These are phyloP conservation scores for Rubus parviflorus DNA, from an alignment of 306 rosid genomes.

Conservation along the genomic window DNA sequence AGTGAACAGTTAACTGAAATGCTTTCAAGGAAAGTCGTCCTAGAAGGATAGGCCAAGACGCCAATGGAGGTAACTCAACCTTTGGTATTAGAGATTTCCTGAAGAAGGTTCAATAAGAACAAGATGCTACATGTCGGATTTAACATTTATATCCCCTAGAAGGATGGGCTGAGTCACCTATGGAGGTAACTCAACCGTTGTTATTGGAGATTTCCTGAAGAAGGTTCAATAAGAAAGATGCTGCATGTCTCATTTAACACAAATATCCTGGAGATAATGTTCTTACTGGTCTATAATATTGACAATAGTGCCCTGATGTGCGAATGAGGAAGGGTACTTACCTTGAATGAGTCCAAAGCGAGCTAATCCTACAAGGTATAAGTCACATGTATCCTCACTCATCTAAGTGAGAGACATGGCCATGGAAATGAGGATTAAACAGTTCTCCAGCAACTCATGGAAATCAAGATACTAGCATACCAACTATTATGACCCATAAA, in stretches of 20 bases:
- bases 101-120: background rate
- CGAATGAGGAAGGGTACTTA: background rate
- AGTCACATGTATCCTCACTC: background rate
- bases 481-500: background rate
- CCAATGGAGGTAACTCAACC: background rate
- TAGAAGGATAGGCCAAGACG: background rate
- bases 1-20: background rate
- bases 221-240: background rate
- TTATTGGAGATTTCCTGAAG: background rate
- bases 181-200: background rate
- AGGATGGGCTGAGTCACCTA: background rate
- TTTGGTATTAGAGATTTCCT: background rate
- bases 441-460: background rate
- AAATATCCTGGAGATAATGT: background rate
- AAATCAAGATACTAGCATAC: background rate
- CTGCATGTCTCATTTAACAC: background rate
- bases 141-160: background rate
- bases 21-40: background rate
- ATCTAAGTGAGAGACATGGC: background rate
- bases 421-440: slow-evolving; percentile 1
- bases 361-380: background rate
- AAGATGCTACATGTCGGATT: background rate
- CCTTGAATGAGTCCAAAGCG: background rate
- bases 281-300: background rate
- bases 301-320: background rate